Base-by-base conservation (phyloP, 2,329 filamentous ascomycete species). In the Acrocalymma vagum region DNA sequence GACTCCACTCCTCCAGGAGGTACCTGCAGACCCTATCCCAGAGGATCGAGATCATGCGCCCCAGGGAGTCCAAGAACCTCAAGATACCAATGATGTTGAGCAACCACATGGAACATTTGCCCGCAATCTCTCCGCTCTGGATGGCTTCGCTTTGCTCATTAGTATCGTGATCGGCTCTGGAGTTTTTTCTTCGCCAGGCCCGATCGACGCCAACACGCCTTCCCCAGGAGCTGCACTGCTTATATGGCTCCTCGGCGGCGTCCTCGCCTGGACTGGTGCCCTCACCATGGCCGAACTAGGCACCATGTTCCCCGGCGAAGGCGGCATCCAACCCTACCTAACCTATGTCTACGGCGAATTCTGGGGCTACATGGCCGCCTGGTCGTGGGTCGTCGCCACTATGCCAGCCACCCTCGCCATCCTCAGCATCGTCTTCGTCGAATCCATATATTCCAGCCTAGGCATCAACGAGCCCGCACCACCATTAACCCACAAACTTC, bases 341-440 rank as follows among this genome's bases (percentile, higher is more conserved):
- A 73, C 77, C 44, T 78, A 82, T 63, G 80, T 84, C 22, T 86
- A 78, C 44, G 82, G 83, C 23, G 81, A 85, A 32, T 62, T 80
- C 1, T 77, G 78, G 38, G 83, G 82, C 6, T 86, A 85, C 55
- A 63, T 86, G 16, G 81, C 82, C 0, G 83, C 81, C 0, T 86
- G 83, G 83, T 83, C 80, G 0, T 86, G 83, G 83, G 77, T 86
- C 17, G 76, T 85, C 1, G 81, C 80, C 6, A 78, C 85, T 3
- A 86, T 85, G 82, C 83, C 83, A 0, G 81, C 82, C 0, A 85
- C 83, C 0, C 71, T 85, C 24, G 82, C 82, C 1, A 86, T 86
- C 40, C 70, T 86, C 13, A 78, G 78, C 55, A 84, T 86, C 48
- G 82, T 85, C 13, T 86, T 86, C 51, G 76, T 73, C 6, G 70